Evolutionary conservation across 2,329 filamentous ascomycete species (phyloP).

Genomic region (Didymella pomorum): DNA sequence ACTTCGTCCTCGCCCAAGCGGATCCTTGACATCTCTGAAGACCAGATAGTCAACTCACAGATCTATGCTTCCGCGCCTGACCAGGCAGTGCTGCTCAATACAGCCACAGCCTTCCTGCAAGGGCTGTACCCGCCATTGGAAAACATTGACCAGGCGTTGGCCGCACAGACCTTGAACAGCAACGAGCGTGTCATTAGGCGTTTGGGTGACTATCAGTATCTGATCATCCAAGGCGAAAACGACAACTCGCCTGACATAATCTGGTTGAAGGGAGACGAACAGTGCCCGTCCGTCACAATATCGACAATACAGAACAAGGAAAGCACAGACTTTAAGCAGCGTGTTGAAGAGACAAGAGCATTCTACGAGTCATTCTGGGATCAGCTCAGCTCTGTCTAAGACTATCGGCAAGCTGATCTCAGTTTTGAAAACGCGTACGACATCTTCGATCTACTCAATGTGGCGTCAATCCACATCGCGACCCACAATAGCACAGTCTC

Average conservation of each 20-base stretch:
- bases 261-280: slow-evolving; percentile 57
- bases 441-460: slow-evolving; percentile 63
- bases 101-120: slow-evolving; percentile 65
- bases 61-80: slow-evolving; percentile 56
- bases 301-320: slow-evolving; percentile 48
- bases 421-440: slow-evolving; percentile 60
- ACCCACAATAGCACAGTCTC: slow-evolving; percentile 32
- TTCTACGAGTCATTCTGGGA: slow-evolving; percentile 56
- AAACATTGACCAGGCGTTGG: slow-evolving; percentile 28
- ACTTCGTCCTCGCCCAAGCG: slow-evolving; percentile 40
- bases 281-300: slow-evolving; percentile 41
- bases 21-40: slow-evolving; percentile 55
- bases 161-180: background rate
- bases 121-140: slow-evolving; percentile 62
- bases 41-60: slow-evolving; percentile 53
- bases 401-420: slow-evolving; percentile 49
- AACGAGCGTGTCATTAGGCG: slow-evolving; percentile 39
- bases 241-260: slow-evolving; percentile 58
- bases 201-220: slow-evolving; percentile 63
- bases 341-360: slow-evolving; percentile 45
- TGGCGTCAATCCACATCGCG: slow-evolving; percentile 59
- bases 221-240: slow-evolving; percentile 55
- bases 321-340: slow-evolving; percentile 50
- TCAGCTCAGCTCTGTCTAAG: slow-evolving; percentile 51
- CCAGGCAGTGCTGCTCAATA: slow-evolving; percentile 56